Base-by-base conservation (phyloP, 768 basidiomycete species). In the Pleurotus giganteus region DNA sequence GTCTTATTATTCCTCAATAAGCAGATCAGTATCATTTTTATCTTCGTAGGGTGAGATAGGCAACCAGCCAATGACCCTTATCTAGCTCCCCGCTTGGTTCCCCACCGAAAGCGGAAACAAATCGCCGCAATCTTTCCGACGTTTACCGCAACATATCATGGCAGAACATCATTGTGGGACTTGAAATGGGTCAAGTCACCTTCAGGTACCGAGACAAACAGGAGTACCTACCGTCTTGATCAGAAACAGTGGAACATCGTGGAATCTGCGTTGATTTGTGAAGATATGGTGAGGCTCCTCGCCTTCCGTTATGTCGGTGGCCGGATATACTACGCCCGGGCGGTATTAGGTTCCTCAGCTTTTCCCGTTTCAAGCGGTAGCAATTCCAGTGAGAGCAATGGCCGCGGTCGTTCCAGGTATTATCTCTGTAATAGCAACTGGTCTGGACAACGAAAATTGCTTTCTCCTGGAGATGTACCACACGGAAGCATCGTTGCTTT, bases 91-190 rank as follows among this genome's bases (percentile, higher is more conserved):
- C 19, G 13, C 49, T 51, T 24, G 34, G 19, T 4, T n/a, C 31
- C 21, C 34, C 34, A 19, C 49, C 34, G 12, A 51, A 51, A 37
- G 49, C 29, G 49, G 49, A 28, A 51, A 51, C 34, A 51, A 51
- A 51, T 51, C 49, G 19, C 49, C 49, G 49, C 49, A 51, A 37
- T 51, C 49, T 51, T 24, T 51, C 49, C 49, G 49, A 51, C 49
- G 49, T 51, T 51, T 51, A 31, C 49, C 32, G 49, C 32, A 12
- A 17, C 17, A 51, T 51, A 51, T 51, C 32, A 34, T 21, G 28
- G 28, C 26, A 24, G 24, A 17, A 37, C 34, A 51, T 51, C 49
- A 37, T 23, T 15, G 29, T 17, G 46, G 46, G 37, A n/a, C 11
- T n/a, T 17, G 21, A 37, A 34, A 19, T 34, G 29, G 46, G 17